phyloP scores from a whole-genome alignment of 83 land plant species.

The Picea mariana region DNA sequence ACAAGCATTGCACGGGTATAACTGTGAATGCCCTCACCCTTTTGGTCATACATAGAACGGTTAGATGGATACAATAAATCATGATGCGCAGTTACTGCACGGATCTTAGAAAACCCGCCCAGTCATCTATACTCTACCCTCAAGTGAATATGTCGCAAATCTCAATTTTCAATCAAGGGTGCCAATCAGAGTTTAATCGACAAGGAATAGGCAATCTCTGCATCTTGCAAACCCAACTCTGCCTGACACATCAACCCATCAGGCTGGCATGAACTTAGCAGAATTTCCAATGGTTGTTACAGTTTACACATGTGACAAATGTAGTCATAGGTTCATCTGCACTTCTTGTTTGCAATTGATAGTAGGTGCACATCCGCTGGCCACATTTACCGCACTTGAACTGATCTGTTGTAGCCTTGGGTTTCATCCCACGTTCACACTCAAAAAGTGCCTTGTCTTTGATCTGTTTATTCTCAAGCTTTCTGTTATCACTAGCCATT shows the following conservation, averaged over 20 bases:
- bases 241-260: no score
- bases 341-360: constrained; percentile 91
- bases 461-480: constrained; percentile 60
- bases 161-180: no score
- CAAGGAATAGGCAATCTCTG: no score
- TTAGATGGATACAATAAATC: no score
- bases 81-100: no score
- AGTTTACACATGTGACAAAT: constrained; percentile 89
- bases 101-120: no score
- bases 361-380: constrained; percentile 78
- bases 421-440: constrained; percentile 73
- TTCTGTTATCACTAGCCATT: constrained; percentile 93
- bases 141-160: no score
- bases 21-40: no score
- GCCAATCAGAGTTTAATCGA: no score
- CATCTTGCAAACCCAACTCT: not conserved
- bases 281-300: constrained; percentile 94
- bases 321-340: constrained; percentile 99
- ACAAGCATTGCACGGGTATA: no score
- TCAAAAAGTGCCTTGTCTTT: constrained; percentile 89
- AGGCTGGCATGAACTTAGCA: constrained; percentile 32
- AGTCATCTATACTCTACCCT: no score
- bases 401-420: constrained; percentile 76
- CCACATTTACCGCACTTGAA: constrained; percentile 88
- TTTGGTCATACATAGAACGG: no score